phyloP scores from a whole-genome alignment of 75 land plant genomes.

The Sequoiadendron giganteum region DNA sequence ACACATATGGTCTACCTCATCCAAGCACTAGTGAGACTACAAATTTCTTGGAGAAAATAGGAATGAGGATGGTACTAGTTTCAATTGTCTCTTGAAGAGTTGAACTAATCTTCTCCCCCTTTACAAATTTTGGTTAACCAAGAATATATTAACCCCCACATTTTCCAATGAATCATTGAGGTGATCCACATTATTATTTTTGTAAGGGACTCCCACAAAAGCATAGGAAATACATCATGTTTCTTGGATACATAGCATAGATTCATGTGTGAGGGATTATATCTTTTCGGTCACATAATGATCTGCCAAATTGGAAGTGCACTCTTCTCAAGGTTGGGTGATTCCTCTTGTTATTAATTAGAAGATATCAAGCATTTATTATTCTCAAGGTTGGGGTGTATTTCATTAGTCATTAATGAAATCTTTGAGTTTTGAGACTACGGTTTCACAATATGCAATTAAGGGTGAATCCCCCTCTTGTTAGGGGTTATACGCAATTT shows the following conservation, averaged over 20 bases:
- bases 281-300: neutral
- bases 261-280: neutral
- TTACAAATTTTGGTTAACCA: neutral
- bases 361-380: no score
- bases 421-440: no score
- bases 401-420: no score
- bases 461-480: no score
- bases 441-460: no score
- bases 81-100: neutral
- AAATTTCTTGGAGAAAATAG: neutral
- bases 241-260: neutral
- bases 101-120: neutral
- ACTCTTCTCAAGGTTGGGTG: no score
- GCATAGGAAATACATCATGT: constrained; percentile 10
- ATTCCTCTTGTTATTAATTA: no score
- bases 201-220: neutral
- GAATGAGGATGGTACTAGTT: neutral
- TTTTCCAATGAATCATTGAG: neutral
- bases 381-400: no score
- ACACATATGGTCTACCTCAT: neutral
- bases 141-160: neutral
- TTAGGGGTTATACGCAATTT: no score
- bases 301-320: no score
- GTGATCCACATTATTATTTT: constrained; percentile 6
- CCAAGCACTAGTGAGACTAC: constrained; percentile 6